Evolutionary conservation across 2,329 filamentous ascomycete genomes (phyloP), one percentile per base, ranked within the genome.

Genomic region (Onygenales sp.): DNA sequence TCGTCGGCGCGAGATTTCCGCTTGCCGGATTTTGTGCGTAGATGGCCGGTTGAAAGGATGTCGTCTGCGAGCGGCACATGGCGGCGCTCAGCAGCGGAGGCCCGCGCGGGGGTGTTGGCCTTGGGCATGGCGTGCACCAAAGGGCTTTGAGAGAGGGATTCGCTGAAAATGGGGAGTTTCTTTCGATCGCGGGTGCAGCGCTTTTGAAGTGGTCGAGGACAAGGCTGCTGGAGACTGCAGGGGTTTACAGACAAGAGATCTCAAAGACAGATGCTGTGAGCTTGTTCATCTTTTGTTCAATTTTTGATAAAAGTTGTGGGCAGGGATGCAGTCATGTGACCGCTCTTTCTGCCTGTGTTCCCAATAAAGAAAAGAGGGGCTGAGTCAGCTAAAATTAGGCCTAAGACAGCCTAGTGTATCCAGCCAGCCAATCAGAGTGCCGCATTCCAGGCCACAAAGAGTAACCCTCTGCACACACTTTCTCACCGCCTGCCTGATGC

Each of bases 51-150:
- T 60, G 89, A 78, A 61, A 85, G 72, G 66, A 97, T 78, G 64
- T 97, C 93, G 66, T 95, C 87, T 63, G 92, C 86, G 56, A 98
- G 85, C 42, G 92, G 91, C 62, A 94, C 94, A 73, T 96, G 92
- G 59, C 88, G 84, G 64, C 85, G 83, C 56, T 77, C 77, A 54
- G 63, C 61, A 77, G 77, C 66, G 78, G 82, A 60, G 69, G 73
- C 21, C 21, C 21, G 3, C 3, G 54, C 76, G 76, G 70, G 77
- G 54, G 80, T 80, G 32, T 77, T 81, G 48, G 85, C 83, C 76
- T 95, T 95, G 39, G 90, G 89, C 91, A 95, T 49, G 10, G 35
- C 38, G 32, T 39, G 9, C 11, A 11, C 11, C 39, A 13, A 14
- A 8, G 33, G 33, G 8, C 14, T 21, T 21, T 38, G 13, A 27